phyloP scores from a whole-genome alignment of 1,284 basidiomycete genomes.

The Trametes polyzona region DNA sequence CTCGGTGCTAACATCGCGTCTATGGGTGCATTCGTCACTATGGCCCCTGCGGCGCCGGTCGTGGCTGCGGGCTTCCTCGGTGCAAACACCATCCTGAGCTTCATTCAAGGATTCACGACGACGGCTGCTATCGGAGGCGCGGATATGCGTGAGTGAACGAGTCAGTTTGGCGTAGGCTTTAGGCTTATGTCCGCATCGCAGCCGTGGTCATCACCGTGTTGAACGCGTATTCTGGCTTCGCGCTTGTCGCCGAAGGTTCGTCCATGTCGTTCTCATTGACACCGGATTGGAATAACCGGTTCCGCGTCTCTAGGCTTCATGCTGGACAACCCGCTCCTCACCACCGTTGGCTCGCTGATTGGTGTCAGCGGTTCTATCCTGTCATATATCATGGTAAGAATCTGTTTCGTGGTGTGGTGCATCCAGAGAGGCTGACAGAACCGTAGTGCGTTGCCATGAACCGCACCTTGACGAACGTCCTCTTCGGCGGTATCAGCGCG shows the following conservation, averaged over 20 bases:
- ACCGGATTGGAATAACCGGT: neutral
- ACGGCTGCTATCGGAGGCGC: constrained; percentile 87
- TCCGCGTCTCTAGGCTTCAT: constrained; percentile 69
- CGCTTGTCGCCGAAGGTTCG: constrained; percentile 84
- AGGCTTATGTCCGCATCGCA: constrained; percentile 31
- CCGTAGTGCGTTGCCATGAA: constrained; percentile 87
- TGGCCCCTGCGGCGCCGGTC: constrained; percentile 68
- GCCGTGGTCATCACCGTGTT: constrained; percentile 87
- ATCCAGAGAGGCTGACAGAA: constrained; percentile 5
- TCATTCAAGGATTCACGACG: constrained; percentile 82
- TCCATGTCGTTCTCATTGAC: neutral
- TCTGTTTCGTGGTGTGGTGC: constrained; percentile 5
- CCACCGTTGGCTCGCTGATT: constrained; percentile 81
- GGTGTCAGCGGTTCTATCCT: constrained; percentile 89
- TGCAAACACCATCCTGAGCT: constrained; percentile 73
- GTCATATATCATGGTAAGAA: constrained; percentile 83
- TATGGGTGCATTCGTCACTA: constrained; percentile 76
- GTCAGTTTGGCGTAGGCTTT: too few relatives aligned
- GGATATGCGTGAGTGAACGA: constrained; percentile 77
- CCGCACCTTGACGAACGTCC: constrained; percentile 74
- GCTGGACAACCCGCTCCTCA: constrained; percentile 83
- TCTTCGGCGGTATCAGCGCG: constrained; percentile 79
- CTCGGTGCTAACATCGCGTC: constrained; percentile 70
- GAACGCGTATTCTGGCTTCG: constrained; percentile 90
- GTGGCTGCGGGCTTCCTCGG: constrained; percentile 79